Conservation (phyloP, 495 filamentous ascomycete species). For the Penicillium dipodomyicola region DNA sequence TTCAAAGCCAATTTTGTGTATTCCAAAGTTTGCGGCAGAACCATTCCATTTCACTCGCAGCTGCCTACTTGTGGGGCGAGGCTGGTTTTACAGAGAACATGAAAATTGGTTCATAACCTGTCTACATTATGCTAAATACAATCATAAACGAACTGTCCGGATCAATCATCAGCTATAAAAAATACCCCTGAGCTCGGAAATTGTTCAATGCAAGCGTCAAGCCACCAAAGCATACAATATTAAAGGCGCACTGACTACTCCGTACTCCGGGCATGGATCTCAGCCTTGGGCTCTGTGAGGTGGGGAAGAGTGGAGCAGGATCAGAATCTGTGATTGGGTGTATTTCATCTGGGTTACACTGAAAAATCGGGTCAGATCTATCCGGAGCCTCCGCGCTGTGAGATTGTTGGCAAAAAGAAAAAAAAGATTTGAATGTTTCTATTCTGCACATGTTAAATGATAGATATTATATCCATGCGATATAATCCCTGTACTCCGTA, state of each 20-base stretch:
- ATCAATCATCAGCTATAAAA: neutral
- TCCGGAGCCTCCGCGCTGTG: no score
- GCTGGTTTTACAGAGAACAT: neutral
- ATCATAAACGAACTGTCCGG: neutral
- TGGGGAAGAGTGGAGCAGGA: neutral
- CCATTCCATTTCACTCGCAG: neutral
- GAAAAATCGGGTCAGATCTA: neutral
- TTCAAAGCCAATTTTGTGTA: neutral
- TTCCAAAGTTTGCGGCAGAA: no score
- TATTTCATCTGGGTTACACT: neutral
- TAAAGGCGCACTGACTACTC: neutral
- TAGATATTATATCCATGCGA: no score
- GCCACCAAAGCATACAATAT: neutral
- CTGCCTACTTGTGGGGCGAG: neutral
- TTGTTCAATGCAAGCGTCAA: neutral
- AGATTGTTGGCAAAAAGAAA: no score
- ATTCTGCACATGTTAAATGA: no score
- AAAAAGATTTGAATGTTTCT: no score
- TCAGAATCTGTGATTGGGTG: neutral
- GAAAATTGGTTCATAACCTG: no score
- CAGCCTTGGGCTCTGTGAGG: neutral
- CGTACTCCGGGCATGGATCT: no score
- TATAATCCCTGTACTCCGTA: no score
- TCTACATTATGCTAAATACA: no score
- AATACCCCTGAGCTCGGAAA: neutral